Evolutionary conservation across 2,329 filamentous ascomycete genomes (phyloP), one percentile per base, ranked within the genome.

Genomic region (Penicillium sp.): DNA sequence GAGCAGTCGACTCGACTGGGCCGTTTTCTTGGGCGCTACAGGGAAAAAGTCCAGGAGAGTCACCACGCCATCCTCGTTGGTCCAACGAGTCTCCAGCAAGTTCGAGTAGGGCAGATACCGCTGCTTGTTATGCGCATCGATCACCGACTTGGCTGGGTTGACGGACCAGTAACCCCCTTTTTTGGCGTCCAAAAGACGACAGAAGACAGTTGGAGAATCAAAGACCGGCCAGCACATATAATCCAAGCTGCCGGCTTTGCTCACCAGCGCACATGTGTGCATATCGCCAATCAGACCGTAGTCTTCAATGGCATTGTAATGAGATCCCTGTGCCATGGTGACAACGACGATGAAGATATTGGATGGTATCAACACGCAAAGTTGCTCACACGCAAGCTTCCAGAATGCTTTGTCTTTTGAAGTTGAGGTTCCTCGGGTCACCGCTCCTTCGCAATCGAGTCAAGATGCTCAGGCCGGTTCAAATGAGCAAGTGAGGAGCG

Each of bases 161-260:
- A 90, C 85, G 54, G 76, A 82, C 66, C 88, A 89, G 64, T 84
- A 80, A 0, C 86, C 86, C 25, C 86, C 86, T 62, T 85, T 88
- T 57, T 85, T 73, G 61, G 86, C 84, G 67, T 90, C 86, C 3
- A 90, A 69, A 12, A 90, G 74, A 36, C 85, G 80, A 61, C 84
- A 88, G 64, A 90, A 90, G 43, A 90, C 70, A 0, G 83, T 84
- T 0, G 86, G 85, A 5, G 85, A 88, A 66, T 90, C 86, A 62
- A 90, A 90, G 56, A 88, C 81, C 3, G 85, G 86, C 86, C 85
- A 90, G 66, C 85, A 89, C 84, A 89, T 86, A 58, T 83, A 88
- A 62, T 88, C 86, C 48, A 90, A 68, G 54, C 84, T 85, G 25
- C 85, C 85, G 60, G 85, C 82, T 62, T 86, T 85, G 55, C 83